phyloP scores from a whole-genome alignment of 768 basidiomycete genomes.

The Suillus paluster region DNA sequence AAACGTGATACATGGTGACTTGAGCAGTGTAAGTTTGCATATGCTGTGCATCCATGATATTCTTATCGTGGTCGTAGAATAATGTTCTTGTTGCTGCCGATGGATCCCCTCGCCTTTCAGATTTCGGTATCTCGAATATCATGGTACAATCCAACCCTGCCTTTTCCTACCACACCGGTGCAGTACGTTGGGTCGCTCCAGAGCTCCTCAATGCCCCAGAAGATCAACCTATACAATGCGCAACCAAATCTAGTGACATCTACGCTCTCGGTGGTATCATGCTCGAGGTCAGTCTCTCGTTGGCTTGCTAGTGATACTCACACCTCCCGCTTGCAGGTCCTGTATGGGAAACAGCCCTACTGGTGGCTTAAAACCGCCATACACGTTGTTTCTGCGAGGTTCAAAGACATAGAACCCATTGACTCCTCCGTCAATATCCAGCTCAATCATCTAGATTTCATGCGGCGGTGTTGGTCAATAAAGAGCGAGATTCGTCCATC shows the following conservation, averaged over 20 bases:
- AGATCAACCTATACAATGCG: conserved; percentile 25
- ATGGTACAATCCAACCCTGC: conserved; percentile 22
- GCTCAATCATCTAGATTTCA: conserved; percentile 19
- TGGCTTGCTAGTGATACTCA: not conserved
- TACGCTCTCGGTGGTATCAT: conserved; percentile 45
- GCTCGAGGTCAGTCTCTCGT: conserved; percentile 21
- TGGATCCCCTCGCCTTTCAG: conserved; percentile 37
- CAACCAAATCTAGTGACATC: conserved; percentile 41
- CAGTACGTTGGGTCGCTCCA: conserved; percentile 52
- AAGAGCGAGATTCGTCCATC: conserved; percentile 25
- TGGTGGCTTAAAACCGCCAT: conserved; percentile 24
- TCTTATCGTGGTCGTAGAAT: conserved; percentile 21
- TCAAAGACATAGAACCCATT: conserved; percentile 12
- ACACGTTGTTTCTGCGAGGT: conserved; percentile 25
- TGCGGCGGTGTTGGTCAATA: conserved; percentile 26
- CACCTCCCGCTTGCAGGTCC: conserved; percentile 22
- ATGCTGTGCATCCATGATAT: not conserved
- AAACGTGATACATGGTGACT: conserved; percentile 49
- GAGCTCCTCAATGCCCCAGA: conserved; percentile 40
- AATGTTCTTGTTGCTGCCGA: conserved; percentile 40
- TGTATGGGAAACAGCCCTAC: conserved; percentile 25
- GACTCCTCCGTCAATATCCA: conserved; percentile 9
- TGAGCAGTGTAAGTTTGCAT: conserved; percentile 42
- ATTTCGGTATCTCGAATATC: conserved; percentile 42
- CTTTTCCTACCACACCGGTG: conserved; percentile 36